Base-by-base conservation (phyloP, 495 filamentous ascomycete species). In the Podospora tetraspora region DNA sequence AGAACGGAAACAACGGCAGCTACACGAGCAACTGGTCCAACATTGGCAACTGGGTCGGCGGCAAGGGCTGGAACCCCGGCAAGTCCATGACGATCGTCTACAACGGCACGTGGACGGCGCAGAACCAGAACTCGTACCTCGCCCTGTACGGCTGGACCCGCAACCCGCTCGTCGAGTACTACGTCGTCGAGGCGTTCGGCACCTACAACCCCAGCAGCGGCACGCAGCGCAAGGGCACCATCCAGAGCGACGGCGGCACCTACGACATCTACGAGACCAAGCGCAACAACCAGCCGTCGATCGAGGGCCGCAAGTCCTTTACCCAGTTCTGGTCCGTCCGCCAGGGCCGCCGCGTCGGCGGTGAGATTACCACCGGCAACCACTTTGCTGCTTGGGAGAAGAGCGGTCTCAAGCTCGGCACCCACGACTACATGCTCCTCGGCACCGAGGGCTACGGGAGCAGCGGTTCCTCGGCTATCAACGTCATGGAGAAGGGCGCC, bases 191-290 rank as follows among this genome's bases (percentile, higher is more conserved):
- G 74, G 70, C 76, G 29, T 86, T 78, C 75, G 84, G 85, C 66
- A 77, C 76, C 59, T 87, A 86, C 81, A 84, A 88, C 79, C 86
- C 86, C 27, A 81, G 77, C 57, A 78, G 72, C 56, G 80, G 78
- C 16, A 80, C 80, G 23, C 74, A 73, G 0, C 79, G 81, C 74
- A 83, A 83, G 71, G 89, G 88, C 61, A 84, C 79, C 23, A 77
- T 90, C 59, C 75, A 74, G 57, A 81, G 75, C 57, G 90, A 91
- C 77, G 89, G 89, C 63, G 76, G 78, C 57, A 85, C 79, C 11
- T 92, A 92, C 80, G 82, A 88, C 66, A 86, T 91, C 77, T 88
- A 86, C 80, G 78, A 83, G 71, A 81, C 81, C 57, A 79, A 80
- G 61, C 87, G 86, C 60, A 78, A 78, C 74, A 87, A 91, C 78